phyloP scores from a whole-genome alignment of 805 yeast genomes.

The Kodamaea neixiangensis region DNA sequence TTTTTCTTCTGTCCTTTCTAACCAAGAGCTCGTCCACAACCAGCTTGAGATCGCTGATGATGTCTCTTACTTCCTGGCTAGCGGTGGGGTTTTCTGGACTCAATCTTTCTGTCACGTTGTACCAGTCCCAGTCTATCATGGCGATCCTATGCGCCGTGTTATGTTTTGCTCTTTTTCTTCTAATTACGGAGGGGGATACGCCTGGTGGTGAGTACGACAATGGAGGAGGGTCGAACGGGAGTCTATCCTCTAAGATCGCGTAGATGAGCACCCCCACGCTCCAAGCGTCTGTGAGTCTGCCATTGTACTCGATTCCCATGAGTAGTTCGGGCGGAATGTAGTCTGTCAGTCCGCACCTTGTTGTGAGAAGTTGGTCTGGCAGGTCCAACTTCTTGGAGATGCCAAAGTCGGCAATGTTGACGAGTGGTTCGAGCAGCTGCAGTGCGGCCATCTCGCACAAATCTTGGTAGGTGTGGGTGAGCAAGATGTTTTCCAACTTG shows the following conservation, averaged over 20 bases:
- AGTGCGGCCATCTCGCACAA: background rate
- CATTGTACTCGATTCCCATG: slow-evolving; percentile 90
- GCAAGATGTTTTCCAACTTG: slow-evolving; percentile 81
- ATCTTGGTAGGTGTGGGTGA: slow-evolving; percentile 34
- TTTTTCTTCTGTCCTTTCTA: slow-evolving; percentile 36
- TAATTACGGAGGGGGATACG: slow-evolving; percentile 41
- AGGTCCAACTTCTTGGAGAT: slow-evolving; percentile 70
- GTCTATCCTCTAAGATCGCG: slow-evolving; percentile 76
- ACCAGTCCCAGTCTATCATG: slow-evolving; percentile 91
- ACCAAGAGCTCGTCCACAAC: slow-evolving; percentile 38
- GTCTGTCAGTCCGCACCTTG: slow-evolving; percentile 96
- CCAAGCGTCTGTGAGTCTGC: slow-evolving; percentile 91
- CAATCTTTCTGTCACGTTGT: slow-evolving; percentile 30
- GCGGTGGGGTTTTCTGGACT: slow-evolving; percentile 7
- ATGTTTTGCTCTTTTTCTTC: slow-evolving; percentile 45
- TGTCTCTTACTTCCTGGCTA: slow-evolving; percentile 17
- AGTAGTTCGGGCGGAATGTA: slow-evolving; percentile 93
- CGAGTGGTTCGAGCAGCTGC: slow-evolving; percentile 33
- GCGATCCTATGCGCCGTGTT: slow-evolving; percentile 88
- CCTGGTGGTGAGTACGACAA: slow-evolving; percentile 33
- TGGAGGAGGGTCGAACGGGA: slow-evolving; percentile 91
- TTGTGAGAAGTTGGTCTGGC: slow-evolving; percentile 63
- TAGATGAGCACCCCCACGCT: slow-evolving; percentile 91
- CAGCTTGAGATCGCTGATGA: slow-evolving; percentile 24
- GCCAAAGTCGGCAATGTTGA: slow-evolving; percentile 85